Conservation (phyloP, 2,329 filamentous ascomycete species). For the Cryphonectria radicalis region DNA sequence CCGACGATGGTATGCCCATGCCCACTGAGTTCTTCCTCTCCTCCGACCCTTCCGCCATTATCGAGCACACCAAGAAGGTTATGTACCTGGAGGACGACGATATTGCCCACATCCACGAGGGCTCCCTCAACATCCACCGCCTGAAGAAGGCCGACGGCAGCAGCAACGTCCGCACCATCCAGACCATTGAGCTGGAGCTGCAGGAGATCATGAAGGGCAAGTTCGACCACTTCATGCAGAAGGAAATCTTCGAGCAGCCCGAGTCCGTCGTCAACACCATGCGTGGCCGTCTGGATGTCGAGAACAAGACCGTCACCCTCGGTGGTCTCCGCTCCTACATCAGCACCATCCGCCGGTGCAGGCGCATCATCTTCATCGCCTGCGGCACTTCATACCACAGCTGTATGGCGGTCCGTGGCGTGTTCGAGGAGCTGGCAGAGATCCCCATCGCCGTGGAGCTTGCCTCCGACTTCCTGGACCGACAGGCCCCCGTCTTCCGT, state of each 20-base stretch:
- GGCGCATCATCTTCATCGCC: slow-evolving; percentile 97
- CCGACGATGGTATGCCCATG: slow-evolving; percentile 96
- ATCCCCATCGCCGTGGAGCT: slow-evolving; percentile 97
- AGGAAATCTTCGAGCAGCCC: slow-evolving; percentile 99
- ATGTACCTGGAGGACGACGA: slow-evolving; percentile 99
- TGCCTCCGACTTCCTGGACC: slow-evolving; percentile 96
- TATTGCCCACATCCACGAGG: slow-evolving; percentile 99
- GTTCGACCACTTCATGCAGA: slow-evolving; percentile 99
- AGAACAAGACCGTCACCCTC: slow-evolving; percentile 93
- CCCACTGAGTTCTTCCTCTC: slow-evolving; percentile 99
- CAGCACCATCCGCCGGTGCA: slow-evolving; percentile 91
- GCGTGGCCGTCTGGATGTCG: slow-evolving; percentile 94
- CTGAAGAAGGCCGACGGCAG: slow-evolving; percentile 95
- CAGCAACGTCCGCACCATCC: slow-evolving; percentile 96
- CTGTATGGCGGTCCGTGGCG: slow-evolving; percentile 98
- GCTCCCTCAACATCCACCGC: slow-evolving; percentile 97
- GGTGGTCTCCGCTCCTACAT: slow-evolving; percentile 97
- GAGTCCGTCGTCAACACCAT: slow-evolving; percentile 99
- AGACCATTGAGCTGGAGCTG: slow-evolving; percentile 97
- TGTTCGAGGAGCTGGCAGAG: slow-evolving; percentile 97
- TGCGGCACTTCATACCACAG: slow-evolving; percentile 99
- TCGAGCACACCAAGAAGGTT: slow-evolving; percentile 99
- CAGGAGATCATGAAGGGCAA: slow-evolving; percentile 99
- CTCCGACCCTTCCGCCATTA: slow-evolving; percentile 95
- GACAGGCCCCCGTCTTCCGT: slow-evolving; percentile 96